Conservation (phyloP, 768 basidiomycete genomes). For the Termitomyces sp. region DNA sequence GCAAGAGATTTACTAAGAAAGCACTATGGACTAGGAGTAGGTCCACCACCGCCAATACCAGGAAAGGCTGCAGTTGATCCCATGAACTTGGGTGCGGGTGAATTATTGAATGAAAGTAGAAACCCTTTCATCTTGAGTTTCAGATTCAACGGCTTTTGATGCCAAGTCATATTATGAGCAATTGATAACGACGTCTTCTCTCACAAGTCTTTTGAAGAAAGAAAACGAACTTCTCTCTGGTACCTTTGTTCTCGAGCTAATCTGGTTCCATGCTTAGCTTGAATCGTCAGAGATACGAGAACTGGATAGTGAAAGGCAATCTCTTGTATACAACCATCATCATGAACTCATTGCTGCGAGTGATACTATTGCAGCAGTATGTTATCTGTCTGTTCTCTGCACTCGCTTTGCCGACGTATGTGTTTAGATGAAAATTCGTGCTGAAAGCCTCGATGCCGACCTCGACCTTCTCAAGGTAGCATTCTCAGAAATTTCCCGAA, state of each 20-base stretch:
- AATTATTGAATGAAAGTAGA: neutral
- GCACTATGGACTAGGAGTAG: constrained; percentile 83
- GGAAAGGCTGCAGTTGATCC: constrained; percentile 63
- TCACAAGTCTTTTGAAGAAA: constrained; percentile 66
- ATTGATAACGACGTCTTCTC: constrained; percentile 74
- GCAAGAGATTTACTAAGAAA: constrained; percentile 78
- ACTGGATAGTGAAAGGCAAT: constrained; percentile 84
- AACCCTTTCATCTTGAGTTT: neutral
- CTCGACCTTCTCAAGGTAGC: constrained; percentile 76
- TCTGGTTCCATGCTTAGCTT: neutral
- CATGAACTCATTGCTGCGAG: constrained; percentile 93
- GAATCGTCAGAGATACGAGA: constrained; percentile 70
- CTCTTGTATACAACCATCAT: constrained; percentile 92
- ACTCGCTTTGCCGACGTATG: neutral
- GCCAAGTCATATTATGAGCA: constrained; percentile 83
- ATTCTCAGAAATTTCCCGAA: constrained; percentile 82
- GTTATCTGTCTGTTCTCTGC: constrained; percentile 15
- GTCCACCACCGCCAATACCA: constrained; percentile 56
- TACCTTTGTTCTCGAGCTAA: constrained; percentile 16
- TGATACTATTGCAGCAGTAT: constrained; percentile 83
- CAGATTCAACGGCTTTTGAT: constrained; percentile 81
- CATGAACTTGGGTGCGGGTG: constrained; percentile 70
- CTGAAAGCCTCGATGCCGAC: constrained; percentile 81
- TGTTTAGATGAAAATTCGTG: constrained; percentile 78
- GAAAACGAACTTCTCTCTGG: constrained; percentile 82